phyloP scores from a whole-genome alignment of 306 rosid genomes.

The Dalbergia oliveri region DNA sequence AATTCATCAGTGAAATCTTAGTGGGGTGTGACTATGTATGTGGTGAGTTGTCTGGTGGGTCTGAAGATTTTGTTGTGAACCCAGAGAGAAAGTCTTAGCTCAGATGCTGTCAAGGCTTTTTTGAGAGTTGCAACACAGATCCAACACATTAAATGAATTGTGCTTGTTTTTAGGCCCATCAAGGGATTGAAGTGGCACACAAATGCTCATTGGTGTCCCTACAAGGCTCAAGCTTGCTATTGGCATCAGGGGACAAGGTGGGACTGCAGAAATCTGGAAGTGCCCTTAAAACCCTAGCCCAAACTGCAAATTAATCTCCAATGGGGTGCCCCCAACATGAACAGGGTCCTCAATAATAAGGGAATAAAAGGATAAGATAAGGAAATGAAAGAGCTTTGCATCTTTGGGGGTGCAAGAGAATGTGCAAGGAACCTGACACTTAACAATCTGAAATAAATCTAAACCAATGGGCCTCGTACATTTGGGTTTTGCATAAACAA shows the following conservation, averaged over 20 bases:
- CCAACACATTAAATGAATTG: conserved; percentile 40
- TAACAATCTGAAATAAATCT: conserved; percentile 28
- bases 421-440: conserved; percentile 45
- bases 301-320: conserved; percentile 51
- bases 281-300: conserved; percentile 42
- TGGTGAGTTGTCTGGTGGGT: conserved; percentile 34
- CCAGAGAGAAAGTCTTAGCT: conserved; percentile 45
- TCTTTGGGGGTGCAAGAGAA: conserved; percentile 47
- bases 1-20: conserved; percentile 40
- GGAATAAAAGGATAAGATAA: conserved; percentile 51
- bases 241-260: conserved; percentile 50
- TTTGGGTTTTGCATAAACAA: conserved; percentile 45
- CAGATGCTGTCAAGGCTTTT: conserved; percentile 50
- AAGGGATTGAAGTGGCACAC: conserved; percentile 18
- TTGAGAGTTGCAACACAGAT: conserved; percentile 23
- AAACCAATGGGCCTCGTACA: conserved; percentile 38
- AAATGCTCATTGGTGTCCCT: conserved; percentile 54
- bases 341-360: conserved; percentile 34
- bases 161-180: conserved; percentile 47
- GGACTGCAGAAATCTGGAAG: conserved; percentile 44
- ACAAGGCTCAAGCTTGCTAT: conserved; percentile 40
- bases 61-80: conserved; percentile 34
- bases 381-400: conserved; percentile 35
- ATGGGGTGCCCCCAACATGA: conserved; percentile 30
- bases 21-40: conserved; percentile 13